A percentile compares a stretch with the other conserved stretches of the same genome.
These are phyloP conservation scores for Chlorella sp. DNA, from an alignment of 139 green algal species.

Conservation along the genomic window DNA sequence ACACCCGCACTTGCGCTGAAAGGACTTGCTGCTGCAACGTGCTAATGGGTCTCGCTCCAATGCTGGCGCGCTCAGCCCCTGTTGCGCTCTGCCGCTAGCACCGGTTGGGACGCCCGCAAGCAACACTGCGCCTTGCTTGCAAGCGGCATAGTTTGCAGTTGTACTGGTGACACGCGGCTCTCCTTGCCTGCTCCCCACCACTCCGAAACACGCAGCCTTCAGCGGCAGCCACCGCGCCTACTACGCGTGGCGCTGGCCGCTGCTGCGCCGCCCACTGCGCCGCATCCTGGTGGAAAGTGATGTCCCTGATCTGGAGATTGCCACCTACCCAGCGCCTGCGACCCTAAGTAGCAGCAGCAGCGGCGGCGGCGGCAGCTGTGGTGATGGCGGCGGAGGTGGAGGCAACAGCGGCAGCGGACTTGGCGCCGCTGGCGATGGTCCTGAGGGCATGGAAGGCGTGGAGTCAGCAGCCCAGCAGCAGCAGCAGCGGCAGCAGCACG, in stretches of 20 bases:
- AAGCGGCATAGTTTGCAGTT: no score
- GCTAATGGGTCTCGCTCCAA: no score
- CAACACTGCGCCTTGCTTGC: no score
- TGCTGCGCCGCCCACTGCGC: background rate
- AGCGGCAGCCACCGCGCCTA: conserved; percentile 9
- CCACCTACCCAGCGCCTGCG: background rate
- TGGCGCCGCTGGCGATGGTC: background rate
- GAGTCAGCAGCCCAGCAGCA: background rate
- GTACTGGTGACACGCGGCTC: no score
- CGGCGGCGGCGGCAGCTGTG: background rate
- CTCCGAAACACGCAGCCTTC: conserved; percentile 13
- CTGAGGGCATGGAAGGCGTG: background rate
- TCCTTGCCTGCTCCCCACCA: background rate
- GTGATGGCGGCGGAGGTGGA: no score
- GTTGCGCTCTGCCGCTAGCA: no score
- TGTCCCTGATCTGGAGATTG: background rate
- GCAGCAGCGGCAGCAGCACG: background rate
- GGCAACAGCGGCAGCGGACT: background rate
- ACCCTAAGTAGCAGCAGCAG: background rate
- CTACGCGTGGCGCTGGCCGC: conserved; percentile 21
- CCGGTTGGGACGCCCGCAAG: no score
- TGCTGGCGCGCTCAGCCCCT: no score
- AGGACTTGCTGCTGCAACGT: no score
- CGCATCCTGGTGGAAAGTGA: background rate
- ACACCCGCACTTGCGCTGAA: no score